Percentiles rank a stretch among this genome's conserved stretches.
These are phyloP conservation scores for Raffaelea arxii DNA, from an alignment of 2,329 filamentous ascomycete species.

Conservation along the genomic window DNA sequence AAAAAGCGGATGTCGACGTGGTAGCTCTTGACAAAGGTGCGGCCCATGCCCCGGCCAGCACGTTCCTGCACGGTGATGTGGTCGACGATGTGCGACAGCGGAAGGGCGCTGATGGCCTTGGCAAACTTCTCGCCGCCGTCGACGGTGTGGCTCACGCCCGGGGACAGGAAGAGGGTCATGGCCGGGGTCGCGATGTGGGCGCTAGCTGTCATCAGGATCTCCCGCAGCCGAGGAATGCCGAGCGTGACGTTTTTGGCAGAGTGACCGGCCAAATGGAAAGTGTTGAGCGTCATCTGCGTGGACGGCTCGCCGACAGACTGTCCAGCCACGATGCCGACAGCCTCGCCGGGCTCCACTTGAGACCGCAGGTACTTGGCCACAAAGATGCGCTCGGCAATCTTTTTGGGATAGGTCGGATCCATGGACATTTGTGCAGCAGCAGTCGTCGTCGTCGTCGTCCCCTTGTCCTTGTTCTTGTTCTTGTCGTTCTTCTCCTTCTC, in stretches of 20 bases:
- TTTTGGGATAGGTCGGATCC: constrained; percentile 22
- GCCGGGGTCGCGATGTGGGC: constrained; percentile 79
- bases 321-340: constrained; percentile 90
- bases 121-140: constrained; percentile 70
- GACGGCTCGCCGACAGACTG: constrained; percentile 96
- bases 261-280: constrained; percentile 98
- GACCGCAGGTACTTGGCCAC: constrained; percentile 90
- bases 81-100: constrained; percentile 75
- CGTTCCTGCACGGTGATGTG: constrained; percentile 71
- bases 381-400: constrained; percentile 74
- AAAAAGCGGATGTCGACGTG: constrained; percentile 77
- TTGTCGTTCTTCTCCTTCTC: constrained; percentile 34
- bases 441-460: no score
- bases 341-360: constrained; percentile 88
- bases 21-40: constrained; percentile 72
- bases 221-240: constrained; percentile 91
- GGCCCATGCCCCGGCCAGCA: constrained; percentile 60
- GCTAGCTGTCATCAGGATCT: constrained; percentile 97
- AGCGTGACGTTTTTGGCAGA: constrained; percentile 97
- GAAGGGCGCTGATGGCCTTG: constrained; percentile 83
- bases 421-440: background rate
- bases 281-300: constrained; percentile 98
- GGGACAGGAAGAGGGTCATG: constrained; percentile 74
- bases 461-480: constrained; percentile 22
- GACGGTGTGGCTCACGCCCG: constrained; percentile 58